Evolutionary conservation across 805 yeast species (phyloP).

Genomic region (Blastobotrys attinorum): DNA sequence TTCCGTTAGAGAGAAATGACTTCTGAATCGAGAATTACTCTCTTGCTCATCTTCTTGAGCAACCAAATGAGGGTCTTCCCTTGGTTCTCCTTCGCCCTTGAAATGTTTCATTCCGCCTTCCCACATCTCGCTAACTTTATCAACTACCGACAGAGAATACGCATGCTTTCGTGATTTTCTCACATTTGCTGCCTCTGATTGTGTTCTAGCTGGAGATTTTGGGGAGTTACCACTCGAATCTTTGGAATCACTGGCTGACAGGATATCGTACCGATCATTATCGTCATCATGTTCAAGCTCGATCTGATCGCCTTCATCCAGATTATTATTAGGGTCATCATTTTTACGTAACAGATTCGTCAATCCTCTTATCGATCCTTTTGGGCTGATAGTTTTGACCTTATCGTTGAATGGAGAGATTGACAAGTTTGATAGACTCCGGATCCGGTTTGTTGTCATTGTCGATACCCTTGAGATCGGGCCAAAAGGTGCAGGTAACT

Average conservation of each 20-base stretch:
- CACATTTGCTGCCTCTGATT: background rate
- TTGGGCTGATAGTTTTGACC: too few species aligned
- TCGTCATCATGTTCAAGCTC: background rate
- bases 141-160: slow-evolving; percentile 15
- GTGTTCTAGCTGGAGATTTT: background rate
- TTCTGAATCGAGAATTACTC: slow-evolving; percentile 52
- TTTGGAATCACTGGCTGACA: background rate
- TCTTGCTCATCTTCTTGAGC: slow-evolving; percentile 36
- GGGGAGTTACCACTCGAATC: too few species aligned
- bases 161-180: background rate
- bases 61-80: slow-evolving; percentile 30
- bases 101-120: slow-evolving; percentile 57
- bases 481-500: too few species aligned
- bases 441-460: background rate
- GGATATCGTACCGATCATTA: slow-evolving; percentile 2
- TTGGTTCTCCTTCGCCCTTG: slow-evolving; percentile 22
- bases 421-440: background rate
- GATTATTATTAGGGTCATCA: background rate
- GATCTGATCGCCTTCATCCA: background rate
- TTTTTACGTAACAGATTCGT: background rate
- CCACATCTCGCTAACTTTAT: slow-evolving; percentile 44
- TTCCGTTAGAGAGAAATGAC: slow-evolving; percentile 56
- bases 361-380: too few species aligned
- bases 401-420: background rate
- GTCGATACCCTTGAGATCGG: background rate